These are phyloP conservation scores for Piloderma croceum DNA, from an alignment of 768 basidiomycete species.

Conservation along the genomic window DNA sequence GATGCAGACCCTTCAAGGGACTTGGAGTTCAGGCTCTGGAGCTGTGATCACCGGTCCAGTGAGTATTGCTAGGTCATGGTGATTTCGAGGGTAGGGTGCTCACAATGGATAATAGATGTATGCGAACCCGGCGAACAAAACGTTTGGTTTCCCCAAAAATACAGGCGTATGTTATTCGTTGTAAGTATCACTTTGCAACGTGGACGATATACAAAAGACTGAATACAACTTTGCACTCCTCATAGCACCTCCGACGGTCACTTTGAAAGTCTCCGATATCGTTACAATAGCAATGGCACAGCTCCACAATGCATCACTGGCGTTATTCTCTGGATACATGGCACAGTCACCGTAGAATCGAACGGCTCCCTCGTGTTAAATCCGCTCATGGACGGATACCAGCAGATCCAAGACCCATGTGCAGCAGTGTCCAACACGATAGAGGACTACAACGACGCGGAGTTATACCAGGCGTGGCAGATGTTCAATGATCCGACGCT, in stretches of 20 bases:
- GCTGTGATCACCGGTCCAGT: conserved; percentile 79
- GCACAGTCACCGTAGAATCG: conserved; percentile 54
- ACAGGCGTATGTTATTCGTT: conserved; percentile 89
- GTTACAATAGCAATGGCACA: conserved; percentile 89
- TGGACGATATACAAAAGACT: background rate
- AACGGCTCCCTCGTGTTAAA: conserved; percentile 78
- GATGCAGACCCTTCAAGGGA: too few species aligned
- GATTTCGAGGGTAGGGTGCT: too few species aligned
- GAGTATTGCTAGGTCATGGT: conserved; percentile 41
- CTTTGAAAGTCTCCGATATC: conserved; percentile 89
- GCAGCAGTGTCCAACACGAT: conserved; percentile 85
- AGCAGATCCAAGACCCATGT: conserved; percentile 94
- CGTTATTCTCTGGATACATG: conserved; percentile 87
- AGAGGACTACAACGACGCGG: conserved; percentile 74
- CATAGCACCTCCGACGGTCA: conserved; percentile 64
- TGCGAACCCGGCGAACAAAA: conserved; percentile 74
- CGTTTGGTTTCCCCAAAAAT: conserved; percentile 79
- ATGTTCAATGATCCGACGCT: conserved; percentile 61
- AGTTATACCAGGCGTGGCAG: conserved; percentile 58
- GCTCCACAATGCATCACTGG: conserved; percentile 89
- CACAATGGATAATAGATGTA: too few species aligned
- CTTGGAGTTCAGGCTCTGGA: conserved; percentile 80
- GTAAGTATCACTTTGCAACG: conserved; percentile 44
- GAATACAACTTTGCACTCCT: conserved; percentile 6
- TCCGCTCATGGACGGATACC: conserved; percentile 84